Percentiles rank a stretch among this genome's conserved stretches.
Conservation (phyloP, 2,329 filamentous ascomycete species). For the Sordariomycetes sp. region DNA sequence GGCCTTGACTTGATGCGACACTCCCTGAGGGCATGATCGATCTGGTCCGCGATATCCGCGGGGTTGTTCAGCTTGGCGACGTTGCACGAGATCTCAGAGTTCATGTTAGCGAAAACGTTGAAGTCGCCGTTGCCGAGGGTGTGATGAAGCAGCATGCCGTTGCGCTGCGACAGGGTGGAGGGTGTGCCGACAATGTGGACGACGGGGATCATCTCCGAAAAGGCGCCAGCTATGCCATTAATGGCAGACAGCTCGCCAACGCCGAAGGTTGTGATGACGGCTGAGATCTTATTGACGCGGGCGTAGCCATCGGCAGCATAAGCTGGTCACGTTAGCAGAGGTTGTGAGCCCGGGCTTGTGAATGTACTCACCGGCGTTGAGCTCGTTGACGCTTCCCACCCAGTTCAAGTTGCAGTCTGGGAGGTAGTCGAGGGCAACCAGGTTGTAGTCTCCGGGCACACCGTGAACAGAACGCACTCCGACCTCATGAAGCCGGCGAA, state of each 20-base stretch:
- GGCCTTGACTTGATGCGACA: conserved; percentile 68
- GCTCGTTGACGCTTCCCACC: conserved; percentile 63
- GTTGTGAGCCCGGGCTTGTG: neutral
- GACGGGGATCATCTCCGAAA: conserved; percentile 62
- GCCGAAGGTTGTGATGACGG: conserved; percentile 67
- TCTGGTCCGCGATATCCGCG: conserved; percentile 60
- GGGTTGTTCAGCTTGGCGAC: conserved; percentile 63
- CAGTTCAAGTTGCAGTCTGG: conserved; percentile 48
- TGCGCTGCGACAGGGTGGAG: conserved; percentile 35
- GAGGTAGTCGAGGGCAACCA: conserved; percentile 59
- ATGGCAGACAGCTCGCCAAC: conserved; percentile 67
- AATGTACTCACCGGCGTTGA: conserved; percentile 52
- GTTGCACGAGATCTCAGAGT: conserved; percentile 58
- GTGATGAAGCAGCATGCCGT: conserved; percentile 50
- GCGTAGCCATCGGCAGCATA: conserved; percentile 78
- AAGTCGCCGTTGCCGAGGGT: conserved; percentile 73
- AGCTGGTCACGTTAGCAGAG: conserved; percentile 28
- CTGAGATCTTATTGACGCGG: conserved; percentile 60
- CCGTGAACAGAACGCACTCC: conserved; percentile 59
- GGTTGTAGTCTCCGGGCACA: conserved; percentile 66
- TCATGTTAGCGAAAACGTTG: conserved; percentile 76
- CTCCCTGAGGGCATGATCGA: conserved; percentile 68
- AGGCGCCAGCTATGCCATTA: conserved; percentile 66
- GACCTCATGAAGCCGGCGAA: conserved; percentile 52
- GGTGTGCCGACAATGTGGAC: conserved; percentile 57